Percentiles rank a stretch among this genome's conserved stretches.
These are phyloP conservation scores for Talaromyces pinophilus DNA, from an alignment of 2,329 filamentous ascomycete genomes.

Conservation along the genomic window DNA sequence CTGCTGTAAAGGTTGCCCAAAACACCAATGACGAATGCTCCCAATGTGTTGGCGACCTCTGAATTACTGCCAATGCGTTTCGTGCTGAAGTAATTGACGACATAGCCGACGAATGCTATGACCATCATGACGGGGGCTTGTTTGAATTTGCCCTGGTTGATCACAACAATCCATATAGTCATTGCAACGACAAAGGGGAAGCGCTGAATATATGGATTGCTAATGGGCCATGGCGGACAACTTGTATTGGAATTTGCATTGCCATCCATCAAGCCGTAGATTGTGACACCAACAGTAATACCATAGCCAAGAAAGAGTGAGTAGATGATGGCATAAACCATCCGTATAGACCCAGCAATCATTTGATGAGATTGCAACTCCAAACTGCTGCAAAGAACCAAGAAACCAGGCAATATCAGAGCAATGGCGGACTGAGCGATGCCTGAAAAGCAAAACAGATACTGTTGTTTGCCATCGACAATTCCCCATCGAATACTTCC, in stretches of 20 bases:
- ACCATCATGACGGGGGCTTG: slow-evolving; percentile 73
- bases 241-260: slow-evolving; percentile 52
- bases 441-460: slow-evolving; percentile 68
- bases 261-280: slow-evolving; percentile 61
- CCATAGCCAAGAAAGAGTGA: slow-evolving; percentile 70
- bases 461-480: slow-evolving; percentile 30
- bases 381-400: slow-evolving; percentile 60
- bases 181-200: slow-evolving; percentile 74
- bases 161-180: slow-evolving; percentile 70
- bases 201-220: slow-evolving; percentile 49
- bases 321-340: slow-evolving; percentile 71
- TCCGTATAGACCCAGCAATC: slow-evolving; percentile 68
- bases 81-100: slow-evolving; percentile 73
- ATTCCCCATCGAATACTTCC: slow-evolving; percentile 59
- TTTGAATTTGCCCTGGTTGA: slow-evolving; percentile 78
- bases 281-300: slow-evolving; percentile 63
- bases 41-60: slow-evolving; percentile 74
- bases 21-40: slow-evolving; percentile 72
- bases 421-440: slow-evolving; percentile 70
- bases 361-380: slow-evolving; percentile 68
- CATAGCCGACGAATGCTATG: slow-evolving; percentile 71
- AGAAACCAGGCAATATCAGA: slow-evolving; percentile 67
- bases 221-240: slow-evolving; percentile 51
- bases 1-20: slow-evolving; percentile 76
- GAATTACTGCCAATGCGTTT: slow-evolving; percentile 67